Base-by-base conservation (phyloP, 768 basidiomycete genomes). In the Tulasnella sp. region DNA sequence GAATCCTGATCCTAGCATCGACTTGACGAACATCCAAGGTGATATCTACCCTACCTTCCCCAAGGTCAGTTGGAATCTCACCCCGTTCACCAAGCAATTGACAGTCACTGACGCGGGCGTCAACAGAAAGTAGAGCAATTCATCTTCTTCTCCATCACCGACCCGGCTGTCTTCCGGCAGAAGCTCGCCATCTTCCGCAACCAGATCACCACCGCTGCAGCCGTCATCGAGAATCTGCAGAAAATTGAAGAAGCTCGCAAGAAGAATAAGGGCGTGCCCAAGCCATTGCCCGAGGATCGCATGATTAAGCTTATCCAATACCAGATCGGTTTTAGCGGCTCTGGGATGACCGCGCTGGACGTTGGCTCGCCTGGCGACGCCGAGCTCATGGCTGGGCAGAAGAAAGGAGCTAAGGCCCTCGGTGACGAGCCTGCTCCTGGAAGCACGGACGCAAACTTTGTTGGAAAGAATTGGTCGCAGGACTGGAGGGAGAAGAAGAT, bases 91-190 rank as follows among this genome's bases (percentile, higher is more conserved):
- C 9, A 16, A n/a, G n/a, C 31, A 3, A 34, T n/a, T 6, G 8
- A 27, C 4, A 24, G 3, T 24, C 38, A n/a, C 42, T 44, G n/a
- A 36, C 38, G 27, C 18, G 3, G 24, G 8, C 34, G 24, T 40
- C 9, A 5, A 16, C 52, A 77, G 76, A 77, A 77, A 77, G 44
- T 38, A 4, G 76, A 77, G 76, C 56, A 58, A 24, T 79, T 79
- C 79, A 36, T 75, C 40, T 79, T 79, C 79, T 79, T 79, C 34
- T 27, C 38, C 73, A 79, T 79, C 79, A 14, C 77, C 24, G 48
- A 79, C 58, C 36, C 48, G 9, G 44, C 5, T 24, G 74, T 27
- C 9, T 79, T 79, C 74, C 75, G 74, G 48, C 36, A 12, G n/a
- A 44, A 36, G 34, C 79, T 79, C n/a, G 39, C 44, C 44, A 21